Evolutionary conservation across 495 filamentous ascomycete genomes (phyloP).

Genomic region (Friedmanniomyces simplex): DNA sequence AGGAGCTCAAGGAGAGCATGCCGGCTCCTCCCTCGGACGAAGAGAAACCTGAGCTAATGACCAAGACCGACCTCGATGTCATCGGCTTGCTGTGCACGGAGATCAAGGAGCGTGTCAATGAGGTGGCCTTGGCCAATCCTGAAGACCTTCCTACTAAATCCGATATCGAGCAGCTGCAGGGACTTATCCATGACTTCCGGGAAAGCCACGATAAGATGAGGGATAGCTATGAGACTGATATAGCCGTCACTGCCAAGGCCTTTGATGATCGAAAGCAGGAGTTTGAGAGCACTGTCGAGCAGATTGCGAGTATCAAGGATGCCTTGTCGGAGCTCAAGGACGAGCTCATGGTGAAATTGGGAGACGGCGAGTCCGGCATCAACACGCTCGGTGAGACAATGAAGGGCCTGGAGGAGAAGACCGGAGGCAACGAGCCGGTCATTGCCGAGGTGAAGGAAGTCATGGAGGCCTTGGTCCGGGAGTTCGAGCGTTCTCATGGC

Average conservation of each 20-base stretch:
- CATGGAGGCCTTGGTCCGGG: conserved; percentile 63
- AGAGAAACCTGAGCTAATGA: conserved; percentile 53
- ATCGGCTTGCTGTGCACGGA: conserved; percentile 70
- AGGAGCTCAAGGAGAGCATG: conserved; percentile 57
- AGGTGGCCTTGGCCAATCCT: conserved; percentile 55
- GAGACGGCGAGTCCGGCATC: conserved; percentile 46
- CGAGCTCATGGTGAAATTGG: conserved; percentile 53
- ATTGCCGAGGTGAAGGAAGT: conserved; percentile 65
- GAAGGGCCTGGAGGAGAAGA: conserved; percentile 32
- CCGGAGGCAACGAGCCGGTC: conserved; percentile 37
- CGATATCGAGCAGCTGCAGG: conserved; percentile 54
- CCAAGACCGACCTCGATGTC: conserved; percentile 67
- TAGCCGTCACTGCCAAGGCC: conserved; percentile 62
- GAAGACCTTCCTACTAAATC: conserved; percentile 52
- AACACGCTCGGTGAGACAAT: conserved; percentile 43
- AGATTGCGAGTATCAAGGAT: conserved; percentile 48
- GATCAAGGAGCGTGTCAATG: conserved; percentile 62
- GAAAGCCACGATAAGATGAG: conserved; percentile 37
- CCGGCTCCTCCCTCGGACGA: conserved; percentile 45
- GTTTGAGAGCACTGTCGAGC: conserved; percentile 46
- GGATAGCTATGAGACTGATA: conserved; percentile 55
- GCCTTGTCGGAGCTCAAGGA: conserved; percentile 52
- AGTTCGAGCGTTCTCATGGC: conserved; percentile 68
- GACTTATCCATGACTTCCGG: conserved; percentile 56
- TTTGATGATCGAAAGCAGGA: conserved; percentile 68